Base-by-base conservation (phyloP, 192 early-diverging fungal species). In the Backusella macrospora region DNA sequence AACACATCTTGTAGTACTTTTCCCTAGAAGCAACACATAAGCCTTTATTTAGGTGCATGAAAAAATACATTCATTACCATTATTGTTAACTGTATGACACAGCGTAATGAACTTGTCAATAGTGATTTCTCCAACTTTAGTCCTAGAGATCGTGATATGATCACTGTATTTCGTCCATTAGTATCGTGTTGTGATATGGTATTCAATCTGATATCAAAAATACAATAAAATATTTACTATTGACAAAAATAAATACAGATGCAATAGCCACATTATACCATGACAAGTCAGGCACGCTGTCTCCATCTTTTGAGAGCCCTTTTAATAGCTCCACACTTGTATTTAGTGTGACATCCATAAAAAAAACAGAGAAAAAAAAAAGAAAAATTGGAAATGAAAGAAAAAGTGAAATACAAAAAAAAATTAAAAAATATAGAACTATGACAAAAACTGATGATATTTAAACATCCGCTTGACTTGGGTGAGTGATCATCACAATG, bases 41-140 rank as follows among this genome's bases (percentile, higher is more conserved):
- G 52, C 21, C 9, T 59, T 59, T 23, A 26, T 23, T 4, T 23
- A 13, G 21, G 21, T 26, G 26, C 18, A 59, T 26, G 21, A 59
- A 59, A 59, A 59, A 34, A 52, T 8, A 59, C 16, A 52, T 23
- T 52, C 49, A n/a, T 52, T 82, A 89, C 90, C 83, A 96, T 88
- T 38, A 92, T 76, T 3, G 89, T 90, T 26, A 96, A 83, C 72
- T 96, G 95, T 18, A 91, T 84, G 43, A 93, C 68, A 75, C 91
- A 94, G 2, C 94, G 89, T 46, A 88, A 67, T 0, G 93, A 85
- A 6, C 91, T 84, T 6, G 94, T 83, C 38, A 92, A 73, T 15
- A 96, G 73, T 8, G 86, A 86, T 29, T 70, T 84, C 74, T 87
- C 88, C 6, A 96, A 76, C 4, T 88, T 85, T n/a, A 96, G 85